These are phyloP conservation scores for Pseudocercospora crystallina DNA, from an alignment of 2,329 filamentous ascomycete species.

Conservation along the genomic window DNA sequence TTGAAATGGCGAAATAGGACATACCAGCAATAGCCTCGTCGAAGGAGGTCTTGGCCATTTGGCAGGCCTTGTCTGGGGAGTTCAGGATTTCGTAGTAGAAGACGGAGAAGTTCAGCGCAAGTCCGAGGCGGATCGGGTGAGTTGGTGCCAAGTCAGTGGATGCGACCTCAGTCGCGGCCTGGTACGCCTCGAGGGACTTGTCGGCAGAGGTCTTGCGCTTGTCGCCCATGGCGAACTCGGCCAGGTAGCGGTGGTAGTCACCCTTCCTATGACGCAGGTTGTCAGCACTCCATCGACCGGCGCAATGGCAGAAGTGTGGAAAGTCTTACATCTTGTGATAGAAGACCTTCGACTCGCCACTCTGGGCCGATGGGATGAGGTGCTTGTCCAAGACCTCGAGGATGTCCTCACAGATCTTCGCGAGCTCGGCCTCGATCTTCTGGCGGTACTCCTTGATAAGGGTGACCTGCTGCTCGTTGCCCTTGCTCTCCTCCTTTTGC, in stretches of 20 bases:
- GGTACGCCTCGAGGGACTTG: conserved; percentile 96
- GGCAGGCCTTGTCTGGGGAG: conserved; percentile 96
- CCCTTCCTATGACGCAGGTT: conserved; percentile 70
- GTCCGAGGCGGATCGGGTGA: conserved; percentile 88
- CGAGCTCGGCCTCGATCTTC: conserved; percentile 96
- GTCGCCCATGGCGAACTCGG: conserved; percentile 92
- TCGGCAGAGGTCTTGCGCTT: conserved; percentile 93
- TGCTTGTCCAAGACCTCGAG: conserved; percentile 91
- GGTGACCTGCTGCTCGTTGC: conserved; percentile 83
- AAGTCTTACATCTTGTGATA: conserved; percentile 93
- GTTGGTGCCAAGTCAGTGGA: conserved; percentile 86
- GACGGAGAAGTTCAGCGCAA: conserved; percentile 94
- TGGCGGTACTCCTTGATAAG: conserved; percentile 98
- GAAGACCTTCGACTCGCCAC: conserved; percentile 98
- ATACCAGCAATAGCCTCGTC: conserved; percentile 89
- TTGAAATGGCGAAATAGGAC: conserved; percentile 29
- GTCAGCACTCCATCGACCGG: too few species aligned
- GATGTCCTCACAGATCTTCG: conserved; percentile 97
- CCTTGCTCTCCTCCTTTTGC: conserved; percentile 99
- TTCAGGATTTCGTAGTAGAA: conserved; percentile 99
- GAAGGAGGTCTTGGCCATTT: conserved; percentile 93
- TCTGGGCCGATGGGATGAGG: conserved; percentile 90
- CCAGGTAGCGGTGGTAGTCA: conserved; percentile 98
- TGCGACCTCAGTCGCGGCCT: conserved; percentile 86
- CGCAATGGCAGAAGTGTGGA: too few species aligned